Evolutionary conservation across 2,329 filamentous ascomycete genomes (phyloP), one percentile per base, ranked within the genome.

Genomic region (Bipolaris oryzae): DNA sequence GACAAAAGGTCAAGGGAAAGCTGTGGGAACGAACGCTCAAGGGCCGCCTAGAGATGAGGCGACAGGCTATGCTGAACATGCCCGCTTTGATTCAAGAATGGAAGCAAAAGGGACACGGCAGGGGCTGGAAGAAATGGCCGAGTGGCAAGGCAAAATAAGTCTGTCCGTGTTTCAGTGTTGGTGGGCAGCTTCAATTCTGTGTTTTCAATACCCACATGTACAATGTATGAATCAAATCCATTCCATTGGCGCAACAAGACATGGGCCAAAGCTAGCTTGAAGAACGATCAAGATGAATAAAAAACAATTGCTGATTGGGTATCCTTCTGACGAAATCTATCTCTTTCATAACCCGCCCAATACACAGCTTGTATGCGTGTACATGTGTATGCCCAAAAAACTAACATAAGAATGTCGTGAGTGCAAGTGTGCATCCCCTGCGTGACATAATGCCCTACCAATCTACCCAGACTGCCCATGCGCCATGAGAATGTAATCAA

Each of bases 1-100:
- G 92, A 55, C 88, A 97, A 79, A 88, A 85, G 78, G 94, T 97
- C 76, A 99, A 98, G 89, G 95, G 95, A 77, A 94, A 97, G 79
- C 84, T 87, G 69, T 91, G 93, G 87, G 95, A 99, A 83, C 87
- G 95, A 74, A 89, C 89, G 71, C 81, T 97, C 81, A 88, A 90
- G 79, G 82, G 85, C 60, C 87, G 88, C 82, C 87, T 98, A 84
- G 92, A 96, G 76, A 87, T 90, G 80, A 88, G 92, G 79, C 90
- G 89, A 84, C 85, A 91, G 77, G 95, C 95, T 57, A 97, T 98
- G 91, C 78, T 96, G 81, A 88, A 89, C 58, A 99, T 99, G 95
- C 92, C 94, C 62, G 87, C 89, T 72, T 85, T 98, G 81, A 91
- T 99, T 76, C 86, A 89, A 77, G 84, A 90, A 77, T 99, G 94